A percentile compares a stretch with the other conserved stretches of the same genome.
Evolutionary conservation across 2,329 filamentous ascomycete species (phyloP).

Genomic region (Arthrobotrys sinensis): DNA sequence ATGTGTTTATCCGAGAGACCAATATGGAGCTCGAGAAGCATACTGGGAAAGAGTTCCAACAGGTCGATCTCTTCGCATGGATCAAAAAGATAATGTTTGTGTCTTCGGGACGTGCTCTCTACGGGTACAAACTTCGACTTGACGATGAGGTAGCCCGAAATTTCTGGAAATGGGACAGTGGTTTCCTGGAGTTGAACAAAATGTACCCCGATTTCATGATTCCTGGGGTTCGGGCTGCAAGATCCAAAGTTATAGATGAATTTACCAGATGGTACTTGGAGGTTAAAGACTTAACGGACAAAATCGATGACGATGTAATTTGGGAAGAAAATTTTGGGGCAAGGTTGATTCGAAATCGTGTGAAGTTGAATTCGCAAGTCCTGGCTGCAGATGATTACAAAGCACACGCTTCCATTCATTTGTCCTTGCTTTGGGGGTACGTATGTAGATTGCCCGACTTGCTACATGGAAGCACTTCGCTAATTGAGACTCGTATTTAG

Average conservation of each 20-base stretch:
- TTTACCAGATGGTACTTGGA: constrained; percentile 39
- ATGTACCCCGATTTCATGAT: constrained; percentile 55
- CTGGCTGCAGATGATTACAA: constrained; percentile 31
- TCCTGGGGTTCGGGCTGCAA: constrained; percentile 37
- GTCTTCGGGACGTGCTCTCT: constrained; percentile 41
- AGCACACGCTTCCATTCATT: constrained; percentile 46
- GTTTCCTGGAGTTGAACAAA: constrained; percentile 37
- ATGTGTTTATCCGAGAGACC: constrained; percentile 34
- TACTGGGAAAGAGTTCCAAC: not conserved
- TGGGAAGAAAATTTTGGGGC: constrained; percentile 56
- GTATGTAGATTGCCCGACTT: not conserved
- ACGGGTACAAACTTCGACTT: constrained; percentile 35
- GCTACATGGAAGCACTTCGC: not conserved
- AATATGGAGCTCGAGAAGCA: constrained; percentile 22
- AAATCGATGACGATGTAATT: constrained; percentile 39
- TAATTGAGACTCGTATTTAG: not conserved
- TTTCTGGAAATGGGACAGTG: constrained; percentile 52
- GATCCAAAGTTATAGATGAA: constrained; percentile 25
- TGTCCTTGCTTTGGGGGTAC: constrained; percentile 54
- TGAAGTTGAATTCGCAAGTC: constrained; percentile 31
- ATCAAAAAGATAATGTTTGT: constrained; percentile 54
- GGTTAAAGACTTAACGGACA: constrained; percentile 29
- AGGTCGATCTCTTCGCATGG: constrained; percentile 46
- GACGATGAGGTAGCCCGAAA: constrained; percentile 28
- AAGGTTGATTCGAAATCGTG: constrained; percentile 35